Percentiles rank a stretch among this genome's conserved stretches.
These are phyloP conservation scores for Tulasnella sp. DNA, from an alignment of 768 basidiomycete genomes.

Conservation along the genomic window DNA sequence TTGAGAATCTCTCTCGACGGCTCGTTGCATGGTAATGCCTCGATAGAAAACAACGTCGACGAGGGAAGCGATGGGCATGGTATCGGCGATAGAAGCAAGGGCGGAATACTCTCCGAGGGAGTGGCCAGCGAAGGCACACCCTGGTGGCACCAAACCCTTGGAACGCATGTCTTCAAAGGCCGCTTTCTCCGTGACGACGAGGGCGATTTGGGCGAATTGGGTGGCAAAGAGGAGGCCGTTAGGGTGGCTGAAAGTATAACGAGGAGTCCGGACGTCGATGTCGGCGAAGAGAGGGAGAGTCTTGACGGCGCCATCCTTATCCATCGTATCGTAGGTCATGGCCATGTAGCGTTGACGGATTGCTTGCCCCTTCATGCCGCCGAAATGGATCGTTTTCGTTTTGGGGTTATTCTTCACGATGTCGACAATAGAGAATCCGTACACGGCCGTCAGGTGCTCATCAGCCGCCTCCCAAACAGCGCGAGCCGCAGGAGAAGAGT, in stretches of 20 bases:
- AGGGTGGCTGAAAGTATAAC: constrained; percentile 98
- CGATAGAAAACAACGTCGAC: constrained; percentile 99
- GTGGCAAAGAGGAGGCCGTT: constrained; percentile 93
- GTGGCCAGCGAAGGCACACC: constrained; percentile 94
- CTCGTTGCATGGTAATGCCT: constrained; percentile 99
- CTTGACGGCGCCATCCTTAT: constrained; percentile 92
- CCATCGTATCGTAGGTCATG: constrained; percentile 96
- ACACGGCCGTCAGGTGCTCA: constrained; percentile 63
- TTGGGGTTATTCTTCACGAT: constrained; percentile 99
- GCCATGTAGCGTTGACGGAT: constrained; percentile 99
- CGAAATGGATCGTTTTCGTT: constrained; percentile 97
- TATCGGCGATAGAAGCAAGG: constrained; percentile 93
- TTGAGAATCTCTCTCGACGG: constrained; percentile 88
- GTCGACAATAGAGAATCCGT: constrained; percentile 56
- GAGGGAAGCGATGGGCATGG: constrained; percentile 87
- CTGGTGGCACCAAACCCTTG: constrained; percentile 88
- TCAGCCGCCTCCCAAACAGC: constrained; percentile 98
- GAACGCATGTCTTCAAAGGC: constrained; percentile 97
- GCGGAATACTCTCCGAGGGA: constrained; percentile 98
- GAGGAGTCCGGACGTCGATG: constrained; percentile 87
- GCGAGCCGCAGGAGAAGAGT: constrained; percentile 82
- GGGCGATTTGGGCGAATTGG: constrained; percentile 96
- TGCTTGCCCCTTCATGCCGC: constrained; percentile 97
- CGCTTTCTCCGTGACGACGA: constrained; percentile 97
- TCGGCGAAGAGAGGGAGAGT: constrained; percentile 94